These are phyloP conservation scores for Lactarius tabidus DNA, from an alignment of 768 basidiomycete species.

Conservation along the genomic window DNA sequence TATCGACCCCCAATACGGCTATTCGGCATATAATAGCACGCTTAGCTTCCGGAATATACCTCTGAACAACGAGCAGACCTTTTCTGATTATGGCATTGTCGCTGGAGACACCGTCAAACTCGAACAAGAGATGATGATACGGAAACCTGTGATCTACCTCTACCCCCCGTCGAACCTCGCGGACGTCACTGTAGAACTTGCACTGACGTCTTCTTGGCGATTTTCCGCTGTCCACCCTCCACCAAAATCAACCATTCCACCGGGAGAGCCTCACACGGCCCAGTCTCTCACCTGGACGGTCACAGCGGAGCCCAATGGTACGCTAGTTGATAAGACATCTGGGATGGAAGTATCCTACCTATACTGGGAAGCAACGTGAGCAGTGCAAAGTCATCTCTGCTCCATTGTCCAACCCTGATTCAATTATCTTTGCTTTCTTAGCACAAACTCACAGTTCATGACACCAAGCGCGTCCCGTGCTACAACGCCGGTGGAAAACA, in stretches of 20 bases:
- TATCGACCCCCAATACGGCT: neutral
- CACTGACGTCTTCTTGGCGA: neutral
- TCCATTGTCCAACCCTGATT: too few species aligned
- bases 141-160: constrained; percentile 18
- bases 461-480: neutral
- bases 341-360: constrained; percentile 14
- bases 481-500: neutral
- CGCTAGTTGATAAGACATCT: constrained; percentile 4
- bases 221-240: constrained; percentile 13
- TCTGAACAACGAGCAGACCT: neutral
- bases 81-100: neutral
- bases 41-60: neutral
- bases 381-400: neutral
- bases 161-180: constrained; percentile 7
- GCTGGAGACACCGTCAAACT: neutral
- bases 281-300: constrained; percentile 14
- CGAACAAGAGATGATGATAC: neutral
- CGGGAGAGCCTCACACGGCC: neutral
- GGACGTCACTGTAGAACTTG: constrained; percentile 10
- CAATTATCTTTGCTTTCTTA: neutral
- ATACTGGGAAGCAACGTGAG: constrained; percentile 16
- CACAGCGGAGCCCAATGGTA: constrained; percentile 14
- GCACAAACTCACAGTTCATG: neutral
- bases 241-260: neutral
- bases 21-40: neutral